Conservation (phyloP, 108 stramenopile genomes). For the Fragilaria crotonensis region DNA sequence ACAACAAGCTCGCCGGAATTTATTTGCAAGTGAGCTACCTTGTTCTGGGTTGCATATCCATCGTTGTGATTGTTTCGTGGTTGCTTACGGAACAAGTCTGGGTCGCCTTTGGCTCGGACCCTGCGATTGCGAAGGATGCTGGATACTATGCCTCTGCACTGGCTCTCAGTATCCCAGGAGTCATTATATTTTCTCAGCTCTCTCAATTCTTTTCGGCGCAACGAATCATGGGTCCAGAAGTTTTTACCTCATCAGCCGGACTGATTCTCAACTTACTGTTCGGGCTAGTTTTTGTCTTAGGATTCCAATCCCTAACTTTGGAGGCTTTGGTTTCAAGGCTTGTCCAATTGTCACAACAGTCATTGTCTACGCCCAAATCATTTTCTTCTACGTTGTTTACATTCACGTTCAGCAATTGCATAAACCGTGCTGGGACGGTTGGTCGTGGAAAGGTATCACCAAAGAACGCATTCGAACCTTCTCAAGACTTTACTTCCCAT, state of each 20-base stretch:
- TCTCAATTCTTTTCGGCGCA: constrained; percentile 77
- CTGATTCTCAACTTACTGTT: constrained; percentile 54
- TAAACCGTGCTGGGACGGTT: constrained; percentile 39
- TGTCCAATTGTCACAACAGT: constrained; percentile 69
- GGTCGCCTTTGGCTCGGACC: constrained; percentile 40
- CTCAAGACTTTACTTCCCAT: constrained; percentile 61
- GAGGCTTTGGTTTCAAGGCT: constrained; percentile 65
- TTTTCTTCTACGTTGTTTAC: constrained; percentile 31
- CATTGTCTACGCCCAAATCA: constrained; percentile 51
- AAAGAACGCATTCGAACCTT: constrained; percentile 47
- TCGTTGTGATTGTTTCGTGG: constrained; percentile 60
- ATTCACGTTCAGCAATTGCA: constrained; percentile 38
- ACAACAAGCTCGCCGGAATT: constrained; percentile 53
- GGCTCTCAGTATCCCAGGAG: constrained; percentile 52
- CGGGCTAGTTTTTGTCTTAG: constrained; percentile 69
- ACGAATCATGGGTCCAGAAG: constrained; percentile 68
- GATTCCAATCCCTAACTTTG: constrained; percentile 57
- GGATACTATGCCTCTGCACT: constrained; percentile 65
- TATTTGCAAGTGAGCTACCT: constrained; percentile 23
- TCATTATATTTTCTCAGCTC: constrained; percentile 49
- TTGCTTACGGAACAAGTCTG: constrained; percentile 48
- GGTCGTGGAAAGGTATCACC: constrained; percentile 45
- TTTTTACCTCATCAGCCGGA: constrained; percentile 42
- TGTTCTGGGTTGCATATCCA: constrained; percentile 1
- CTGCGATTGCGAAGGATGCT: constrained; percentile 44